These are phyloP conservation scores for Corchorus olitorius DNA, from an alignment of 345 rosid species.

Conservation along the genomic window DNA sequence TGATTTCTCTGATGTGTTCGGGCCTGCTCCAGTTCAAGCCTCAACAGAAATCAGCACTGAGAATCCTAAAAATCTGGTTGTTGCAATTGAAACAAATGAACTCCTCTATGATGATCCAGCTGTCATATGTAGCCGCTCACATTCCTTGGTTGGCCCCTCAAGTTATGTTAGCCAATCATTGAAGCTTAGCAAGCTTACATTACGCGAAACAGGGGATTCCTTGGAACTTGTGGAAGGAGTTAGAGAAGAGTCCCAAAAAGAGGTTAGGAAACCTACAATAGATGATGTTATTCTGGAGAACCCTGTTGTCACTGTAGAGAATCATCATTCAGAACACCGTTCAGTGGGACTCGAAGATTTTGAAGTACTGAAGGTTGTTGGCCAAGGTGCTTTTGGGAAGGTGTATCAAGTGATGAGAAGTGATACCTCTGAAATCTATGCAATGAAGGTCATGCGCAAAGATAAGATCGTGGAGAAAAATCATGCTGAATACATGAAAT, in stretches of 20 bases:
- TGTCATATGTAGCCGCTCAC: slow-evolving; percentile 48
- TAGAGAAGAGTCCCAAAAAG: slow-evolving; percentile 21
- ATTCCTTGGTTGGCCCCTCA: slow-evolving; percentile 60
- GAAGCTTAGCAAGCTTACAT: slow-evolving; percentile 48
- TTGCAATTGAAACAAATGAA: slow-evolving; percentile 26
- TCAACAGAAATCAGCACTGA: slow-evolving; percentile 26
- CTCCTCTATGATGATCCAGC: slow-evolving; percentile 45
- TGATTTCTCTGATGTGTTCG: slow-evolving; percentile 57
- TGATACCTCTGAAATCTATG: slow-evolving; percentile 79
- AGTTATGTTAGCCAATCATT: slow-evolving; percentile 45
- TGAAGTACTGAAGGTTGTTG: slow-evolving; percentile 86
- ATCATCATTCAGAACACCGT: slow-evolving; percentile 21
- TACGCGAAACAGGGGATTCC: slow-evolving; percentile 46
- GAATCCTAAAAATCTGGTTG: slow-evolving; percentile 24
- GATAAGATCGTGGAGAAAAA: slow-evolving; percentile 91
- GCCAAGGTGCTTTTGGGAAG: slow-evolving; percentile 96
- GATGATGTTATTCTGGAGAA: slow-evolving; percentile 18
- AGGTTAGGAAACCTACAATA: slow-evolving; percentile 1
- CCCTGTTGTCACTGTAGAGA: slow-evolving; percentile 15
- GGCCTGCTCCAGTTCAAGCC: slow-evolving; percentile 45
- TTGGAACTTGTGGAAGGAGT: slow-evolving; percentile 30
- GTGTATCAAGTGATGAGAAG: slow-evolving; percentile 87
- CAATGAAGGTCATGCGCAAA: slow-evolving; percentile 99
- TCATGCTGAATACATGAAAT: slow-evolving; percentile 93
- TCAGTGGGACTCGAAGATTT: slow-evolving; percentile 55